Evolutionary conservation across 129 eudicot species (phyloP), one percentile per base, ranked within the genome.

Genomic region (Kitagawia praeruptora): DNA sequence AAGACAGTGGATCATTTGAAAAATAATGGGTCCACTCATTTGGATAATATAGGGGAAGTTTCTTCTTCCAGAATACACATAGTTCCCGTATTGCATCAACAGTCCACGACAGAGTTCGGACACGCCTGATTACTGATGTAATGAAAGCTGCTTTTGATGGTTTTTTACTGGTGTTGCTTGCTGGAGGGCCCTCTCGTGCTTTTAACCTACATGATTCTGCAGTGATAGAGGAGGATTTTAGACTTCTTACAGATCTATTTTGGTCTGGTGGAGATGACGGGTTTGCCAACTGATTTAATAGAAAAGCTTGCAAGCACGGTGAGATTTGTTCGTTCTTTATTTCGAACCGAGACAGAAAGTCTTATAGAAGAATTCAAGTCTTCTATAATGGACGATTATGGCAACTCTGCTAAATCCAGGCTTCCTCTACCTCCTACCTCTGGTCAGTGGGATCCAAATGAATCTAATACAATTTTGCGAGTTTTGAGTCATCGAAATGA

Each of bases 231-330:
- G 97, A 92, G 27, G 99, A 96, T 74, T 92, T 90, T 76, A 92
- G 88, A 89, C 79, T 88, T 14, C 89, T 96, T 23, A 90, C 87
- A 76, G 99, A 90, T 86, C 86, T 96, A 3, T 96, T 92, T 78
- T 92, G 91, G 88, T 97, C 99, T 7, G 88, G 93, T 48, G 99
- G 99, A 23, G 98, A 96, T 63, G n/a, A n/a, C n/a, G n/a, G 99
- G 99, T 48, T 84, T 96, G 86, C 89, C 99, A 6, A 81, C 85
- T 85, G 98, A 96, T 67, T 78, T 90, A 11, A 90, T 96, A 18
- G 88, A 89, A 78, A 90, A 92, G 77, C 90, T 85, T 75, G 93
- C 99, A 38, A 42, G 82, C 40, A 88, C 93, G 4, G 91, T 78
- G 15, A 84, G 95, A 66, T 93, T 88, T 1, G 87, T 96, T 44